Evolutionary conservation across 805 yeast species (phyloP).

Genomic region (Ogataea pilisensis): DNA sequence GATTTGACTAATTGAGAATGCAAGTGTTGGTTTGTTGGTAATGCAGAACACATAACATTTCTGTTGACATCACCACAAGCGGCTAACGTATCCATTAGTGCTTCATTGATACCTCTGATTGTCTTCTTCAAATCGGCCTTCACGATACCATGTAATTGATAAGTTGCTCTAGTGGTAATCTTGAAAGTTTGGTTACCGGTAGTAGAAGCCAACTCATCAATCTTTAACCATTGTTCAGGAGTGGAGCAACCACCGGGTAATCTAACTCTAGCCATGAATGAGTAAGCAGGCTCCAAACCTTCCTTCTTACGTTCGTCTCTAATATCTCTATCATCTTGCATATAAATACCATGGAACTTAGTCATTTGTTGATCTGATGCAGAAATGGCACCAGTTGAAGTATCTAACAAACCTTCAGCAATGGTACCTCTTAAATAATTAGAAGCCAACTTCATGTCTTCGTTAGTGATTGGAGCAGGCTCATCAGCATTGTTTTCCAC

Average conservation of each 20-base stretch:
- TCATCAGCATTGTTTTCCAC: slow-evolving; percentile 80
- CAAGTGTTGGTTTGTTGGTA: slow-evolving; percentile 78
- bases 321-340: slow-evolving; percentile 97
- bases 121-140: slow-evolving; percentile 86
- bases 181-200: slow-evolving; percentile 93
- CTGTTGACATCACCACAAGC: slow-evolving; percentile 99
- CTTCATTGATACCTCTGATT: slow-evolving; percentile 88
- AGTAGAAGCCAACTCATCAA: slow-evolving; percentile 75
- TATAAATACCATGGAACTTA: slow-evolving; percentile 95
- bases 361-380: slow-evolving; percentile 92
- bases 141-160: slow-evolving; percentile 92
- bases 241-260: slow-evolving; percentile 90
- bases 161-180: slow-evolving; percentile 94
- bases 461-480: slow-evolving; percentile 86
- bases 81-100: slow-evolving; percentile 88
- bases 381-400: slow-evolving; percentile 83
- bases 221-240: slow-evolving; percentile 82
- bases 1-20: slow-evolving; percentile 68
- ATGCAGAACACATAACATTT: slow-evolving; percentile 90
- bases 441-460: slow-evolving; percentile 88
- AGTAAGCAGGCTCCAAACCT: slow-evolving; percentile 91
- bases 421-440: slow-evolving; percentile 90
- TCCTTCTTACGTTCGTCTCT: slow-evolving; percentile 89
- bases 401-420: slow-evolving; percentile 77
- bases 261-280: slow-evolving; percentile 96